Conservation (phyloP, 1,284 basidiomycete genomes). For the Ceratobasidium sp. region DNA sequence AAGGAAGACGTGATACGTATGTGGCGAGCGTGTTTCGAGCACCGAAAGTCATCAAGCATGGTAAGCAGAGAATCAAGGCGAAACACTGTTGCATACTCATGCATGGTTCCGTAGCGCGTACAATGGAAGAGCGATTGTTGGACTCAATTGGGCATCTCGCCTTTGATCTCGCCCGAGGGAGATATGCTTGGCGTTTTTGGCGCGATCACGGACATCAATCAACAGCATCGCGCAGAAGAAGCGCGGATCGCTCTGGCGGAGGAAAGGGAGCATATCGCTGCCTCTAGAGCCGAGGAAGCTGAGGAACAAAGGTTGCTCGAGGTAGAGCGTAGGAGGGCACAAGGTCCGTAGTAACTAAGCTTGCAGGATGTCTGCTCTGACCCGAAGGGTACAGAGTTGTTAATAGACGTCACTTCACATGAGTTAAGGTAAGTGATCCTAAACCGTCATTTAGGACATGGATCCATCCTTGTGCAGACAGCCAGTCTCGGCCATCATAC, state of each 20-base stretch:
- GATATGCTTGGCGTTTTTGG: slow-evolving; percentile 9
- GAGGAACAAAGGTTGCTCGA: slow-evolving; percentile 35
- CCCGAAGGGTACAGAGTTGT: slow-evolving; percentile 42
- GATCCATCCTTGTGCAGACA: slow-evolving; percentile 38
- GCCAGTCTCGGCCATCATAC: slow-evolving; percentile 45
- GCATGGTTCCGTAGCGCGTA: background rate
- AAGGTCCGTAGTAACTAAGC: slow-evolving; percentile 41
- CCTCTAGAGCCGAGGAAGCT: slow-evolving; percentile 43
- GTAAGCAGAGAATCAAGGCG: background rate
- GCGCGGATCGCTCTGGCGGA: slow-evolving; percentile 44
- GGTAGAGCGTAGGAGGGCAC: slow-evolving; percentile 45
- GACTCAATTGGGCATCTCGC: slow-evolving; percentile 8
- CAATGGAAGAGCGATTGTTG: slow-evolving; percentile 13
- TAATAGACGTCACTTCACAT: slow-evolving; percentile 47
- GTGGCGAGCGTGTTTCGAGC: slow-evolving; percentile 21
- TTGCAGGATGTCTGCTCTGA: background rate
- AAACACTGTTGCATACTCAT: background rate
- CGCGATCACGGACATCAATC: slow-evolving; percentile 43
- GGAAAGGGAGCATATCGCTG: slow-evolving; percentile 45
- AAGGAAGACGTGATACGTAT: background rate
- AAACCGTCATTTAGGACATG: background rate
- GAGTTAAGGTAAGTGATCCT: slow-evolving; percentile 40
- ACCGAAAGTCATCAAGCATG: slow-evolving; percentile 4
- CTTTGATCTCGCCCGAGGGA: slow-evolving; percentile 1
- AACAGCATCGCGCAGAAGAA: slow-evolving; percentile 45